Base-by-base conservation (phyloP, 2,329 filamentous ascomycete genomes). In the Xenosphaeropsis pyriputrescens region DNA sequence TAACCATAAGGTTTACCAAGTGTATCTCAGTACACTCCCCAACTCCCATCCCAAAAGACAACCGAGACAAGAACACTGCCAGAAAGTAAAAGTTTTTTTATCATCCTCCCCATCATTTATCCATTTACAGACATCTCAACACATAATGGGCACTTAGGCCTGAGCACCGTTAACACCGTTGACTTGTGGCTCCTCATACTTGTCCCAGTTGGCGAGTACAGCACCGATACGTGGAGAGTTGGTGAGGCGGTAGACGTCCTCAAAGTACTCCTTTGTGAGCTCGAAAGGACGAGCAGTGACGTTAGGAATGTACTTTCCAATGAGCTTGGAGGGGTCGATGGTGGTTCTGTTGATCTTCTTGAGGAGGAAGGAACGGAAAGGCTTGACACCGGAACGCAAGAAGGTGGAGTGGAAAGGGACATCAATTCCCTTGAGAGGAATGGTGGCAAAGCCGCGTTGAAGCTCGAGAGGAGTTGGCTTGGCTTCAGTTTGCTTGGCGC, bases 291-390 rank as follows among this genome's bases (percentile, higher is more conserved):
- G 79, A 41, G 91, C 91, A 39, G 91, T 98, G 48, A 98, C 93
- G 62, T 98, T 98, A 50, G 91, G 91, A 48, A 98, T 96, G 65
- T 98, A 98, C 65, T 98, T 98, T 54, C 91, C 91, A 49, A 98
- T 73, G 54, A 98, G 66, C 71, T 96, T 96, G 58, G 84, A 82
- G 5, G 91, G 91, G 59, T 98, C 91, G 59, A 98, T 96, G 38
- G 84, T 93, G 17, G 88, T 95, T 76, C 93, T 94, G 72, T 96
- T 86, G 67, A 98, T 96, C 75, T 98, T 98, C 83, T 96, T 98
- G 51, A 96, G 79, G 57, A 98, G 63, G 75, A 98, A 98, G 33
- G 80, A 89, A 48, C 91, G 76, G 85, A 98, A 98, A 34, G 93
- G 91, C 72, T 98, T 98, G 61, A 98, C 91, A 52, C 91, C 93